Evolutionary conservation across 768 basidiomycete genomes (phyloP).

Genomic region (Sporobolomyces phaffii): DNA sequence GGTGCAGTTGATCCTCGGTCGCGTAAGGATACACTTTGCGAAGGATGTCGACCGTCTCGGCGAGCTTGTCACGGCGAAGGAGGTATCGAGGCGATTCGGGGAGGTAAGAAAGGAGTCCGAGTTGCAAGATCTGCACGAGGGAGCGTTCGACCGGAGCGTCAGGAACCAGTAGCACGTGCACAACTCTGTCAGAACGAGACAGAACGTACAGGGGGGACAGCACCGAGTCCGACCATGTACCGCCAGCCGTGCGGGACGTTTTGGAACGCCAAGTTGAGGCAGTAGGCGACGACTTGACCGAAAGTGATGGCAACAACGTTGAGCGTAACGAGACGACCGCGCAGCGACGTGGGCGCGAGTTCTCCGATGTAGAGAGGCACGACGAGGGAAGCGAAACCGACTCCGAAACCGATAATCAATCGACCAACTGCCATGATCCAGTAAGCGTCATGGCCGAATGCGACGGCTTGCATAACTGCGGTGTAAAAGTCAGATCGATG

Average conservation of each 20-base stretch:
- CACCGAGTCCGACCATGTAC: slow-evolving; percentile 75
- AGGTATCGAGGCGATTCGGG: slow-evolving; percentile 75
- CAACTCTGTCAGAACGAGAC: neutral
- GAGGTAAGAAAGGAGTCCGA: slow-evolving; percentile 24
- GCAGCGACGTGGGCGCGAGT: slow-evolving; percentile 63
- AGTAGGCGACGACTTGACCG: slow-evolving; percentile 73
- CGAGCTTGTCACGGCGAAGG: slow-evolving; percentile 55
- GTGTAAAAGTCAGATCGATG: too few relatives aligned
- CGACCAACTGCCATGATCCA: slow-evolving; percentile 63
- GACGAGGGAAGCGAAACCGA: slow-evolving; percentile 58
- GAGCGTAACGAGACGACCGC: slow-evolving; percentile 71
- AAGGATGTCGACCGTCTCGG: slow-evolving; percentile 56
- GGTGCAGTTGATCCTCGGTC: slow-evolving; percentile 59
- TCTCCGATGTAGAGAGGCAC: slow-evolving; percentile 80
- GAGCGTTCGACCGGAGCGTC: neutral
- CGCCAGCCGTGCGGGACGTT: slow-evolving; percentile 62
- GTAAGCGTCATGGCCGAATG: slow-evolving; percentile 24
- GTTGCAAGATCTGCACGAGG: slow-evolving; percentile 7
- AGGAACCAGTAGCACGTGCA: neutral
- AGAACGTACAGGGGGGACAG: slow-evolving; percentile 39
- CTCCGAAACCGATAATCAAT: slow-evolving; percentile 59
- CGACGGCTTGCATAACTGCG: slow-evolving; percentile 36
- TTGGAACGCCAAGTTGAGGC: slow-evolving; percentile 45
- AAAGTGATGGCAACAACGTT: slow-evolving; percentile 77
- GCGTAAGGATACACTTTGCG: slow-evolving; percentile 65